Conservation (phyloP, 116 monocot genomes). For the Phalaenopsis hybrid region DNA sequence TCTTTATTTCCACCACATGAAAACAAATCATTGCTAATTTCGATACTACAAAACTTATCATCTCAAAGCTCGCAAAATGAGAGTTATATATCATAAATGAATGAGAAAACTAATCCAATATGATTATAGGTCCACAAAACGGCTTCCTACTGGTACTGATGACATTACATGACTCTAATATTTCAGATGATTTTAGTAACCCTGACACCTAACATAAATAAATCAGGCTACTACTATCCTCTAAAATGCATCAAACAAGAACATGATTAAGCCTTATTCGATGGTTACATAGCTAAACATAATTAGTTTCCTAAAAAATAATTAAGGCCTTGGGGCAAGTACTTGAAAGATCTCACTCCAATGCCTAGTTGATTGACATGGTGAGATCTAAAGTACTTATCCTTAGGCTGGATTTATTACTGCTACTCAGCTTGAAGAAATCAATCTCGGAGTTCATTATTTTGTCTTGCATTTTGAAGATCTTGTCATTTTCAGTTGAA, state of each 20-base stretch:
- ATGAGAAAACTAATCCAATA: not conserved
- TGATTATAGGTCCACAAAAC: not conserved
- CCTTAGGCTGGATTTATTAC: conserved; percentile 8
- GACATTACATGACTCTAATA: not conserved
- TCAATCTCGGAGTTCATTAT: conserved; percentile 1
- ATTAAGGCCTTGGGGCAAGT: not conserved
- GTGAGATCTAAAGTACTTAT: conserved; percentile 36
- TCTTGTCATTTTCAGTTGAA: not conserved
- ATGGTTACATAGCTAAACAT: not conserved
- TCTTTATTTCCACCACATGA: no score
- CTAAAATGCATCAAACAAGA: conserved; percentile 5
- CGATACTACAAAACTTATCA: no score
- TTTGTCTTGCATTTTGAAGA: conserved; percentile 1
- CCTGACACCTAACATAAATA: not conserved
- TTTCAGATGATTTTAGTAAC: conserved; percentile 17
- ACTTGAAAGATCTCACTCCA: conserved; percentile 14
- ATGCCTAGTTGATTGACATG: conserved; percentile 19
- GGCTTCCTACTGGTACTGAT: not conserved
- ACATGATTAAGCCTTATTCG: not conserved
- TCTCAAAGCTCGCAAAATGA: not conserved
- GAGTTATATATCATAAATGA: not conserved
- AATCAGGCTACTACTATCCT: conserved; percentile 16
- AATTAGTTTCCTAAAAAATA: not conserved
- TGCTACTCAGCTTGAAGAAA: conserved; percentile 10
- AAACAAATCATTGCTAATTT: no score